A percentile compares a stretch with the other conserved stretches of the same genome.
These are phyloP conservation scores for Russula emetica DNA, from an alignment of 768 basidiomycete genomes.

Conservation along the genomic window DNA sequence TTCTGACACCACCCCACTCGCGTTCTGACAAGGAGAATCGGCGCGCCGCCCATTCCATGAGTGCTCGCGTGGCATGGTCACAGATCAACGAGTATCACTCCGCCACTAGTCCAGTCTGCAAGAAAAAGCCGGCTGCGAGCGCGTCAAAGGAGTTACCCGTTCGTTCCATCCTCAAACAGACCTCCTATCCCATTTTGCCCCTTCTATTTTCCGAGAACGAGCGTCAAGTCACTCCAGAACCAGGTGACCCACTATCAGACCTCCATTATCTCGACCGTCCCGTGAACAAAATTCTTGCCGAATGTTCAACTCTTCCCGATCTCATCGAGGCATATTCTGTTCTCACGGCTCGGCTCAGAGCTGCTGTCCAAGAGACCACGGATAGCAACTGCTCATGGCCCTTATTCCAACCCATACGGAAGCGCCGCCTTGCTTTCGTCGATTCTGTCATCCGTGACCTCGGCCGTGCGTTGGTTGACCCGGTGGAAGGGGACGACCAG, in stretches of 20 bases:
- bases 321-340: slow-evolving; percentile 73
- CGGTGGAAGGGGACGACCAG: slow-evolving; percentile 32
- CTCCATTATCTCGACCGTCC: slow-evolving; percentile 62
- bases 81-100: slow-evolving; percentile 47
- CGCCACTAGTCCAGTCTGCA: slow-evolving; percentile 34
- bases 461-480: slow-evolving; percentile 58
- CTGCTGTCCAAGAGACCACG: slow-evolving; percentile 39
- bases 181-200: slow-evolving; percentile 35
- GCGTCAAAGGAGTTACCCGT: slow-evolving; percentile 44
- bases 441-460: slow-evolving; percentile 65
- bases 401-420: slow-evolving; percentile 65
- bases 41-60: slow-evolving; percentile 32
- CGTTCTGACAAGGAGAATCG: slow-evolving; percentile 52
- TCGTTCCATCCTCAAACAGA: slow-evolving; percentile 70
- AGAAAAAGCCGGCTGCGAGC: slow-evolving; percentile 27
- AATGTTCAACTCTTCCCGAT: slow-evolving; percentile 46
- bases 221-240: slow-evolving; percentile 75
- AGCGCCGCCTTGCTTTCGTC: slow-evolving; percentile 48
- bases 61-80: slow-evolving; percentile 49
- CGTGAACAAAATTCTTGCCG: slow-evolving; percentile 53
- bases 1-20: slow-evolving; percentile 60
- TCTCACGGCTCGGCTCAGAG: slow-evolving; percentile 60
- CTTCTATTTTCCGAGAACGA: slow-evolving; percentile 39
- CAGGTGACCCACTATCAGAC: slow-evolving; percentile 59
- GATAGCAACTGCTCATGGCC: slow-evolving; percentile 64